Evolutionary conservation across 345 rosid species (phyloP).

Genomic region (Melastoma malabathricum): DNA sequence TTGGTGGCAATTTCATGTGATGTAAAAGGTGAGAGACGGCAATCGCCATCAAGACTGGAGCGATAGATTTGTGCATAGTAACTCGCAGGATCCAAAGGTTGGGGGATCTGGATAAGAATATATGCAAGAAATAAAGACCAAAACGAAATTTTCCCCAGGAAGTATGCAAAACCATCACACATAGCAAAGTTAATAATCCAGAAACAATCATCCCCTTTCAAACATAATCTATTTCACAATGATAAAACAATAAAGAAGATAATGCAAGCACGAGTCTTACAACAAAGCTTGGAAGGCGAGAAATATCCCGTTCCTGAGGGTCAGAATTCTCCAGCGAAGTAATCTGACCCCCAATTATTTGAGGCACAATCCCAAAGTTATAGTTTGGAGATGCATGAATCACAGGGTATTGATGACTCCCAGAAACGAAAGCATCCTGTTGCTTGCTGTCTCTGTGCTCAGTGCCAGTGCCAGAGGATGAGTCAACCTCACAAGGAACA

Average conservation of each 20-base stretch:
- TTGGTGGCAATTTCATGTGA: slow-evolving; percentile 57
- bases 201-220: no score
- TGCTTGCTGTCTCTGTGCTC: slow-evolving; percentile 54
- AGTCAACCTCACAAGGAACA: slow-evolving; percentile 40
- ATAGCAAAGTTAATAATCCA: no score
- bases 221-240: no score
- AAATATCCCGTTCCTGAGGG: slow-evolving; percentile 57
- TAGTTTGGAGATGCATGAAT: slow-evolving; percentile 49
- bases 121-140: slow-evolving; percentile 12
- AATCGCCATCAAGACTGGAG: slow-evolving; percentile 52
- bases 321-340: slow-evolving; percentile 60
- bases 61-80: slow-evolving; percentile 75
- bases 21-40: slow-evolving; percentile 73
- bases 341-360: slow-evolving; percentile 49
- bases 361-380: slow-evolving; percentile 47
- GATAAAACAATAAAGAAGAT: slow-evolving; percentile 1
- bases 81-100: slow-evolving; percentile 67
- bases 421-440: slow-evolving; percentile 34
- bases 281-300: slow-evolving; percentile 65
- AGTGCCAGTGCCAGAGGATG: slow-evolving; percentile 22
- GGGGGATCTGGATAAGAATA: slow-evolving; percentile 44
- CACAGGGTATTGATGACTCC: slow-evolving; percentile 41
- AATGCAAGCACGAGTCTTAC: slow-evolving; percentile 24
- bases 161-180: not conserved
- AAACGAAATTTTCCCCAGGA: slow-evolving; percentile 5